Percentiles rank a stretch among this genome's conserved stretches.
phyloP scores from a whole-genome alignment of 106 monocot genomes.

The Dendrobium huoshanense region DNA sequence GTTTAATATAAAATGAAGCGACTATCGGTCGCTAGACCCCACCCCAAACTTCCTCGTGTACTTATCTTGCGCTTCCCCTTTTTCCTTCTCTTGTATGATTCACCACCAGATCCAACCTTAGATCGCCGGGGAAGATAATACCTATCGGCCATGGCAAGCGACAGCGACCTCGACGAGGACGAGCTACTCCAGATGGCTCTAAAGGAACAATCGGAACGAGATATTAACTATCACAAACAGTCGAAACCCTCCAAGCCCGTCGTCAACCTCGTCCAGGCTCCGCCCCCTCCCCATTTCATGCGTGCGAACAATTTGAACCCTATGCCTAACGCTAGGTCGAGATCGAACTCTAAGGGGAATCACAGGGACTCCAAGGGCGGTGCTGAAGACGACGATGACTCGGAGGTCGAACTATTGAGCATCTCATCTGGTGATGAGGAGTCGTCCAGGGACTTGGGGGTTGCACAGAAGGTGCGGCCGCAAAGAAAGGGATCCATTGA shows the following conservation, averaged over 20 bases:
- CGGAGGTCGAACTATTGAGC: conserved; percentile 91
- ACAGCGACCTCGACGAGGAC: conserved; percentile 88
- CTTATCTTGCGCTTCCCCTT: background rate
- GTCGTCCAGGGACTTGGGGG: conserved; percentile 28
- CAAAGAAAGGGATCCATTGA: conserved; percentile 40
- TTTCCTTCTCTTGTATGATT: background rate
- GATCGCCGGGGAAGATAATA: background rate
- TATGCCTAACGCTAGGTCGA: conserved; percentile 21
- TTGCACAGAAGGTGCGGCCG: conserved; percentile 13
- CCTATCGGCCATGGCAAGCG: conserved; percentile 42
- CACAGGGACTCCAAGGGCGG: conserved; percentile 22
- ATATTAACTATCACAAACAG: conserved; percentile 60
- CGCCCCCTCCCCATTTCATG: conserved; percentile 38
- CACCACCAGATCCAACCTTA: background rate
- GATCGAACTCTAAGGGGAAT: background rate
- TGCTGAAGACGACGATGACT: conserved; percentile 82
- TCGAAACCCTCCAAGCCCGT: conserved; percentile 61
- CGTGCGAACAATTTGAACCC: conserved; percentile 17
- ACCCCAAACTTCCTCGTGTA: too few species aligned
- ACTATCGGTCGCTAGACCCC: too few species aligned
- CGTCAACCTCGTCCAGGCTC: conserved; percentile 85
- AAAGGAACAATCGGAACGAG: conserved; percentile 75
- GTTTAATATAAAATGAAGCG: too few species aligned
- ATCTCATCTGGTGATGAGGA: conserved; percentile 98
- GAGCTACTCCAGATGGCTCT: conserved; percentile 97